A percentile compares a stretch with the other conserved stretches of the same genome.
Evolutionary conservation across 1,284 basidiomycete genomes (phyloP).

Genomic region (Moesziomyces globuligerus): DNA sequence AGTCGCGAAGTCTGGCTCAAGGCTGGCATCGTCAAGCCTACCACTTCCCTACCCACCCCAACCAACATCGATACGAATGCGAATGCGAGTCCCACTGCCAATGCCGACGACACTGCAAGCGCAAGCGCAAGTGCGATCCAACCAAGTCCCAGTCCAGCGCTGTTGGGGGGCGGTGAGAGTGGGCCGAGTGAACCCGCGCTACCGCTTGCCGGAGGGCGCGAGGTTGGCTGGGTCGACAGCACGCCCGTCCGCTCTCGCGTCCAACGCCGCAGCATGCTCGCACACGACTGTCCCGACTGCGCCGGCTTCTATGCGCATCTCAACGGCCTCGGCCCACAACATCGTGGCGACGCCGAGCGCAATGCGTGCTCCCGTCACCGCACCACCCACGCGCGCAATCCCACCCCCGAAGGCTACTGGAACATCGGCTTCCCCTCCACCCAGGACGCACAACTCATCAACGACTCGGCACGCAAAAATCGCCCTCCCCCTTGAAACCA

Average conservation of each 20-base stretch:
- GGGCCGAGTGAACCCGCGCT: not conserved
- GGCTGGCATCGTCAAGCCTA: not conserved
- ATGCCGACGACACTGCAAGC: not conserved
- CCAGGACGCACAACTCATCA: constrained; percentile 31
- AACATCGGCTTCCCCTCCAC: constrained; percentile 40
- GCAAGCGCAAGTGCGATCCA: no score
- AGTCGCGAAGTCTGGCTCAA: not conserved
- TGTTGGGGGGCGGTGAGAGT: not conserved
- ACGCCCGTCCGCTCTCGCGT: constrained; percentile 19
- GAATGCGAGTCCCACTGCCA: no score
- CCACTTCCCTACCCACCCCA: not conserved
- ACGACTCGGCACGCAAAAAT: constrained; percentile 1
- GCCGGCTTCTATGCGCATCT: constrained; percentile 34
- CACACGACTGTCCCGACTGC: constrained; percentile 39
- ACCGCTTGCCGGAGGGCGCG: not conserved
- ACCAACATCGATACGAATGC: no score
- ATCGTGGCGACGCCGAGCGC: constrained; percentile 7
- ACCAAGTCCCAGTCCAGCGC: no score
- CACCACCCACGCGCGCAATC: constrained; percentile 15
- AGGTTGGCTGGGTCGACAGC: constrained; percentile 22
- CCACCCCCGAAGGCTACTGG: constrained; percentile 39
- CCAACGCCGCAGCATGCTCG: constrained; percentile 20
- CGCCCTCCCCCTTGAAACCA: not conserved
- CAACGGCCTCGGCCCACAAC: not conserved
- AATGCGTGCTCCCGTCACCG: constrained; percentile 33